These are phyloP conservation scores for Rasamsonia emersonii DNA, from an alignment of 2,329 filamentous ascomycete genomes.

Conservation along the genomic window DNA sequence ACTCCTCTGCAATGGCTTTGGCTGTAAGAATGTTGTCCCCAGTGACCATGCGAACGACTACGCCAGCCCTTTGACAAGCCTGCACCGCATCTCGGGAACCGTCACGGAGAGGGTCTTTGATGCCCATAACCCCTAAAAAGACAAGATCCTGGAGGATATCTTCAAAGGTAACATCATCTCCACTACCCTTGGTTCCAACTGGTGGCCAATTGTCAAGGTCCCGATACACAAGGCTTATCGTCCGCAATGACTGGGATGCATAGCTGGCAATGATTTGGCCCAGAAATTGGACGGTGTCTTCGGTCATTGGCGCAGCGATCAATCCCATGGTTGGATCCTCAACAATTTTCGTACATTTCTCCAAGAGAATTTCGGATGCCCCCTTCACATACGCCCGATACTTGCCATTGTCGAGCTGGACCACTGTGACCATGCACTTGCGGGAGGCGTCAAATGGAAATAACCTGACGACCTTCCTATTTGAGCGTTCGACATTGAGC, in stretches of 20 bases:
- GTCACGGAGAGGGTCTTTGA: slow-evolving; percentile 76
- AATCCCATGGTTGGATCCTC: slow-evolving; percentile 53
- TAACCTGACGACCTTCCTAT: slow-evolving; percentile 46
- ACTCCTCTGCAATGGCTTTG: slow-evolving; percentile 66
- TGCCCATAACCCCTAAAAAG: slow-evolving; percentile 73
- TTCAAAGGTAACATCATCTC: slow-evolving; percentile 20
- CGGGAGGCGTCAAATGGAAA: slow-evolving; percentile 53
- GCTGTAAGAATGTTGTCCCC: slow-evolving; percentile 75
- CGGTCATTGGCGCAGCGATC: slow-evolving; percentile 43
- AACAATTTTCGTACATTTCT: slow-evolving; percentile 43
- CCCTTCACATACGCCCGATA: slow-evolving; percentile 50
- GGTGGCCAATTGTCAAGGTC: slow-evolving; percentile 61
- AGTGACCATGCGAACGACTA: slow-evolving; percentile 75
- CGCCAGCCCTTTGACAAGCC: slow-evolving; percentile 63
- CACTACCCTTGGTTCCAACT: slow-evolving; percentile 1
- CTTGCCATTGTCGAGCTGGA: slow-evolving; percentile 46
- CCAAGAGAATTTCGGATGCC: slow-evolving; percentile 42
- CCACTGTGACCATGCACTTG: slow-evolving; percentile 61
- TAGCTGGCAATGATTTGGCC: slow-evolving; percentile 65
- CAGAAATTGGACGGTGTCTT: slow-evolving; percentile 50
- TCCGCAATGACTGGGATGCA: slow-evolving; percentile 69
- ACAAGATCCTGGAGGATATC: slow-evolving; percentile 44
- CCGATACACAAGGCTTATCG: slow-evolving; percentile 73
- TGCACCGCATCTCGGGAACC: slow-evolving; percentile 67
- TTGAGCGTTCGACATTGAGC: slow-evolving; percentile 54